Conservation (phyloP, 169 alveolate genomes). For the Theileria equi region DNA sequence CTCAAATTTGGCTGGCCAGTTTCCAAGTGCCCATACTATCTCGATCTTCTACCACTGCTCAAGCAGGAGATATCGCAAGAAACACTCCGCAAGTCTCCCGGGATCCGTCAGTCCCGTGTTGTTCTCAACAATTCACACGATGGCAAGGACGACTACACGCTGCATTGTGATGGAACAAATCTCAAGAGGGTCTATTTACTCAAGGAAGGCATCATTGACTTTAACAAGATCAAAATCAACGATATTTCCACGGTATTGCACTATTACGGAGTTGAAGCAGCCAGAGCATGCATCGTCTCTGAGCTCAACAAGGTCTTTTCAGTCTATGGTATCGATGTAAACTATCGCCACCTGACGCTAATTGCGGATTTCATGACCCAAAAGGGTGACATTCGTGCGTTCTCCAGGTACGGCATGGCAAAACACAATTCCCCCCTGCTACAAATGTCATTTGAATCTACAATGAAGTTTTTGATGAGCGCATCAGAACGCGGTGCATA, state of each 20-base stretch:
- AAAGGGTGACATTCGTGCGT: constrained; percentile 73
- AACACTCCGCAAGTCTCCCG: constrained; percentile 56
- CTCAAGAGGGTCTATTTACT: constrained; percentile 73
- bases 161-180: constrained; percentile 83
- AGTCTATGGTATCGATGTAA: constrained; percentile 94
- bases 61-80: constrained; percentile 65
- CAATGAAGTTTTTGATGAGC: constrained; percentile 88
- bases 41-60: constrained; percentile 67
- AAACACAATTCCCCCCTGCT: constrained; percentile 89
- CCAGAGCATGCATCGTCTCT: constrained; percentile 89
- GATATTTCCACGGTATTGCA: constrained; percentile 89
- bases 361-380: constrained; percentile 96
- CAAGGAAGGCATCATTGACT: constrained; percentile 80
- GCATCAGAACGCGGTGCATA: constrained; percentile 81
- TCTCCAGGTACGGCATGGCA: constrained; percentile 82
- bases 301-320: constrained; percentile 93
- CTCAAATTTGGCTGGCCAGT: constrained; percentile 61
- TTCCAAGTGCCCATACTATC: constrained; percentile 53
- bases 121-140: constrained; percentile 54
- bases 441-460: constrained; percentile 96
- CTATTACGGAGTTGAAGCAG: constrained; percentile 98
- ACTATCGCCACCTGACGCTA: constrained; percentile 93
- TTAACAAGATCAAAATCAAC: constrained; percentile 88
- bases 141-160: constrained; percentile 68
- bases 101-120: constrained; percentile 65